These are phyloP conservation scores for Trichophyton rubrum DNA, from an alignment of 2,329 filamentous ascomycete species.

Conservation along the genomic window DNA sequence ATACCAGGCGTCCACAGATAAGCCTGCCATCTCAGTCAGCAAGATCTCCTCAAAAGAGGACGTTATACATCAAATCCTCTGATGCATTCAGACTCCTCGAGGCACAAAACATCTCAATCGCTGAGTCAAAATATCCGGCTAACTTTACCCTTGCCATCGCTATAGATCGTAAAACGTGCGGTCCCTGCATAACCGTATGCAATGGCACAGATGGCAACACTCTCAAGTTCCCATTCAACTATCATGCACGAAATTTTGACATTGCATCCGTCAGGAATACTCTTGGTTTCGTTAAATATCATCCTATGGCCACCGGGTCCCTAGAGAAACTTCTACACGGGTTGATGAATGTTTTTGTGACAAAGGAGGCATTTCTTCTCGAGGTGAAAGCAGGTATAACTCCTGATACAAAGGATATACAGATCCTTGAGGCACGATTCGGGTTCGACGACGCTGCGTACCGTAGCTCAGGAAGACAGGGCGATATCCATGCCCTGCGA, in stretches of 20 bases:
- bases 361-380: conserved; percentile 54
- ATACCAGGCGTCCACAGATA: conserved; percentile 15
- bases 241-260: conserved; percentile 33
- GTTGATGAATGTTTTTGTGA: conserved; percentile 48
- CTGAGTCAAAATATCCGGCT: conserved; percentile 25
- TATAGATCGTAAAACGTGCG: conserved; percentile 50
- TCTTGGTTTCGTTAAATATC: conserved; percentile 39
- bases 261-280: conserved; percentile 28
- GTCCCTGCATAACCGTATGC: conserved; percentile 53
- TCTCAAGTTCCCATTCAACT: conserved; percentile 51
- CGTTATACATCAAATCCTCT: conserved; percentile 43
- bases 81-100: conserved; percentile 46
- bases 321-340: conserved; percentile 40
- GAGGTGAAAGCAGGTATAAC: conserved; percentile 39
- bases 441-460: conserved; percentile 61
- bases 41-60: conserved; percentile 32
- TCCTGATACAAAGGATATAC: conserved; percentile 23
- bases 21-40: neutral
- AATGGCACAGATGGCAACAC: conserved; percentile 30
- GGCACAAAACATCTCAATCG: conserved; percentile 36
- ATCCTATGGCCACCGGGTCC: conserved; percentile 29
- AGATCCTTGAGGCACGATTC: conserved; percentile 44
- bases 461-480: conserved; percentile 49
- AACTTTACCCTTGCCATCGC: conserved; percentile 49
- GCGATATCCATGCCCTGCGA: conserved; percentile 47